Percentiles rank a stretch among this genome's conserved stretches.
Conservation (phyloP, 2,329 filamentous ascomycete species). For the Botryotinia globosa region DNA sequence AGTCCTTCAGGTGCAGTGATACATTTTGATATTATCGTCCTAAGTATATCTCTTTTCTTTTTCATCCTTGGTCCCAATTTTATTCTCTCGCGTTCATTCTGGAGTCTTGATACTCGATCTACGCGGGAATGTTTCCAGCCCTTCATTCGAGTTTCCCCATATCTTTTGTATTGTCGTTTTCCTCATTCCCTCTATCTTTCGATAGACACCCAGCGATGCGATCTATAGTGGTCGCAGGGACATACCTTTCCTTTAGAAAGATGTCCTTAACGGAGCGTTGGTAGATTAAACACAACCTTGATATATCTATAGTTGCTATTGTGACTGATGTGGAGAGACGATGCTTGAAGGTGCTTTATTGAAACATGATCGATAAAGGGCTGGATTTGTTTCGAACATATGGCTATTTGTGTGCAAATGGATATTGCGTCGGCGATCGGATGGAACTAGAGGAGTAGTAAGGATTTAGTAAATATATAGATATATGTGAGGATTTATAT, state of each 20-base stretch:
- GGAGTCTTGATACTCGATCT: not conserved
- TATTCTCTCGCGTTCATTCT: not conserved
- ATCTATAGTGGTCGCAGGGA: constrained; percentile 70
- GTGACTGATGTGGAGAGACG: constrained; percentile 23
- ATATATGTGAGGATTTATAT: not conserved
- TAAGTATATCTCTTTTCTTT: not conserved
- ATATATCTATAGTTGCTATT: constrained; percentile 21
- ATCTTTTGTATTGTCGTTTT: constrained; percentile 11
- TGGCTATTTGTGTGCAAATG: not conserved
- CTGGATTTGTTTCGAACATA: constrained; percentile 40
- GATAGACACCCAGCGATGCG: constrained; percentile 64
- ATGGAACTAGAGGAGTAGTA: not conserved
- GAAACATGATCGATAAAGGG: constrained; percentile 36
- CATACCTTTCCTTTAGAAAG: constrained; percentile 62
- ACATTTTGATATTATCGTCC: not conserved
- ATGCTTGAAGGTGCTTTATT: constrained; percentile 40
- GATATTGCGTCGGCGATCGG: not conserved
- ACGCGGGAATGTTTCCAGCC: not conserved
- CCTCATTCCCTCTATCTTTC: not conserved
- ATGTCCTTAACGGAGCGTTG: constrained; percentile 82
- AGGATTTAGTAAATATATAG: not conserved
- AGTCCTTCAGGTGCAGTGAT: constrained; percentile 3
- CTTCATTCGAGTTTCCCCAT: not conserved
- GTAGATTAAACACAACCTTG: constrained; percentile 45
- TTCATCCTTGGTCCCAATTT: not conserved